phyloP scores from a whole-genome alignment of 371 early-diverging fungal species.

The Coemansia sp. region DNA sequence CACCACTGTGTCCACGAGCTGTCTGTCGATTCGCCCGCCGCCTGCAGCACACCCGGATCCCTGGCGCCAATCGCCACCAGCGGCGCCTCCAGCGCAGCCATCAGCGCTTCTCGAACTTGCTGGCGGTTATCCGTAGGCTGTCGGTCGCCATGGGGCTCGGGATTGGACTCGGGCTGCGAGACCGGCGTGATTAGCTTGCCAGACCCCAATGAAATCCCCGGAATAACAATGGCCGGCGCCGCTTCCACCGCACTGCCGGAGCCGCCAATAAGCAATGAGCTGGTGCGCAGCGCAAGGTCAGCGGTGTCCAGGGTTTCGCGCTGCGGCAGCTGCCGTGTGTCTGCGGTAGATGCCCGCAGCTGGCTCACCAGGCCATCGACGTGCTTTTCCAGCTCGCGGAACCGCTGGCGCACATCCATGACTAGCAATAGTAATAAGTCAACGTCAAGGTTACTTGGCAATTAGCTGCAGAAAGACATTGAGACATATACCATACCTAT shows the following conservation, averaged over 20 bases:
- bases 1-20: slow-evolving; percentile 24
- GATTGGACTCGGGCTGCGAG: background rate
- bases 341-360: background rate
- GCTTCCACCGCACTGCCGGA: background rate
- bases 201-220: background rate
- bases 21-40: background rate
- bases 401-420: slow-evolving; percentile 16
- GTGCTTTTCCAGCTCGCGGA: slow-evolving; percentile 15
- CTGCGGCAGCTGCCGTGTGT: background rate
- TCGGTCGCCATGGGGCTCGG: background rate
- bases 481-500: background rate
- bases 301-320: background rate
- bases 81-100: slow-evolving; percentile 18
- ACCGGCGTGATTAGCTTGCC: background rate
- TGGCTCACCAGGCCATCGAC: slow-evolving; percentile 16
- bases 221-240: background rate
- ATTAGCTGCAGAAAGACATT: background rate
- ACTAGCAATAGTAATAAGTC: background rate
- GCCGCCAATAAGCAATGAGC: background rate
- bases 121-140: no score
- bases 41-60: background rate
- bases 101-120: background rate
- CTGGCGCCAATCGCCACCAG: slow-evolving; percentile 15
- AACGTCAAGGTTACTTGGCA: no score
- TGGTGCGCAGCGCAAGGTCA: background rate